Evolutionary conservation across 1,284 basidiomycete species (phyloP).

Genomic region (Trametes versicolor): DNA sequence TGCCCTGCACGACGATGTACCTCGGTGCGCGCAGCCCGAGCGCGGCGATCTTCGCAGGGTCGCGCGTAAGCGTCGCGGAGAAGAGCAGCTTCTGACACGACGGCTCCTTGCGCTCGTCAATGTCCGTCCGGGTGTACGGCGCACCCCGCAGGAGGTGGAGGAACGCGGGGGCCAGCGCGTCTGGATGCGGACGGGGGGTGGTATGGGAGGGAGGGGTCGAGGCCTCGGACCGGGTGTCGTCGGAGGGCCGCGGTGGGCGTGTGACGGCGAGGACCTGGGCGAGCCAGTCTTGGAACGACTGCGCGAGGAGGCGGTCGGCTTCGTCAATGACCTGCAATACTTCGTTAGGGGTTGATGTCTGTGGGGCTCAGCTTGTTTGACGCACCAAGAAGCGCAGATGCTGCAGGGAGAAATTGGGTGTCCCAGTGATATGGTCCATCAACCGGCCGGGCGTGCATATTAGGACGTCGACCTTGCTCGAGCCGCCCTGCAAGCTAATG

Average conservation of each 20-base stretch:
- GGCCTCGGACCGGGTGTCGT: slow-evolving; percentile 7
- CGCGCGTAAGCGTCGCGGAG: slow-evolving; percentile 94
- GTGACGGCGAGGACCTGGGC: slow-evolving; percentile 81
- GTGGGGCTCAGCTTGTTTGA: neutral
- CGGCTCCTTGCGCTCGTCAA: slow-evolving; percentile 62
- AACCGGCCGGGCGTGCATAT: slow-evolving; percentile 96
- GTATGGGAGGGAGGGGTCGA: neutral
- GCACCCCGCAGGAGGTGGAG: slow-evolving; percentile 55
- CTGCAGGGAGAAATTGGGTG: slow-evolving; percentile 91
- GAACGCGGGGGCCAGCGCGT: slow-evolving; percentile 70
- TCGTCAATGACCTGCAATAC: slow-evolving; percentile 89
- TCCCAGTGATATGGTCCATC: slow-evolving; percentile 92
- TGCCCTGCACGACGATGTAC: slow-evolving; percentile 85
- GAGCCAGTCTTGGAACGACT: slow-evolving; percentile 97
- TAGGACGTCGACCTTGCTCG: slow-evolving; percentile 91
- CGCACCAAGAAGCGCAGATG: slow-evolving; percentile 91
- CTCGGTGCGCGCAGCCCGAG: slow-evolving; percentile 84
- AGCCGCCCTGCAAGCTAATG: slow-evolving; percentile 72
- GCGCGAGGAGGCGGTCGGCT: slow-evolving; percentile 93
- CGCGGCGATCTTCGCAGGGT: slow-evolving; percentile 91
- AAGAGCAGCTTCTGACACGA: slow-evolving; percentile 97
- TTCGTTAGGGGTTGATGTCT: slow-evolving; percentile 7
- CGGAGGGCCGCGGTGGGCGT: slow-evolving; percentile 53
- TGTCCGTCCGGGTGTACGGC: slow-evolving; percentile 54
- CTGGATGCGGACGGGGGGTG: slow-evolving; percentile 45